phyloP scores from a whole-genome alignment of 2,329 filamentous ascomycete genomes.

The Falciphora oryzae region DNA sequence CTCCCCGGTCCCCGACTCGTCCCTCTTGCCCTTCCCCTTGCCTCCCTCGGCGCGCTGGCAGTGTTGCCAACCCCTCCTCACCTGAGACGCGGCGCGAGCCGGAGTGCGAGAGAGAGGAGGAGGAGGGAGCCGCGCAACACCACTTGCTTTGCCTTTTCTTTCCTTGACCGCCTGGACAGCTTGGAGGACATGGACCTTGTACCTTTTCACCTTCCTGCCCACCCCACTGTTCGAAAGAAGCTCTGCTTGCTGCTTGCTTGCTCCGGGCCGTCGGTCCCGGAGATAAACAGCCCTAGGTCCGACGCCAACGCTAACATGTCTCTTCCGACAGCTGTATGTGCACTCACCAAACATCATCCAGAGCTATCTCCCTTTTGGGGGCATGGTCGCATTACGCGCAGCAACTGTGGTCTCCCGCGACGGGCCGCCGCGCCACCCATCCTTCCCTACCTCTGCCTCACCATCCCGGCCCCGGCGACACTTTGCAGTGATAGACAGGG shows the following conservation, averaged over 20 bases:
- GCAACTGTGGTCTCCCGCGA: background rate
- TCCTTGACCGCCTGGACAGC: background rate
- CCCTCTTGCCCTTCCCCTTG: background rate
- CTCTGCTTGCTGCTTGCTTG: background rate
- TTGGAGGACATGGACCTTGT: background rate
- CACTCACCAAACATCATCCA: background rate
- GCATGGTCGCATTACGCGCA: background rate
- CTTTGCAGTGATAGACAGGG: background rate
- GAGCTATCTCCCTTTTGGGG: background rate
- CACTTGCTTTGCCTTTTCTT: background rate
- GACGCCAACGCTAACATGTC: slow-evolving; percentile 1
- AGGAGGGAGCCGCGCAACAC: background rate
- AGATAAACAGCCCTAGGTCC: slow-evolving; percentile 6
- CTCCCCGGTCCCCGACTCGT: background rate
- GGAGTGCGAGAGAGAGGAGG: background rate
- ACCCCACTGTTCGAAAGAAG: background rate
- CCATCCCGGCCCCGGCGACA: background rate
- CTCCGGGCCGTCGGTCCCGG: slow-evolving; percentile 11
- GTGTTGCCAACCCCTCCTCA: background rate
- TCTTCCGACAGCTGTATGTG: slow-evolving; percentile 5
- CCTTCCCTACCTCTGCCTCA: no score
- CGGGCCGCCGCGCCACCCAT: background rate
- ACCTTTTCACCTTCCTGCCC: background rate
- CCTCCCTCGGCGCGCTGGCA: no score
- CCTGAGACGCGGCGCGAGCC: background rate